These are phyloP conservation scores for Pichia manshurica DNA, from an alignment of 805 yeast species.

Conservation along the genomic window DNA sequence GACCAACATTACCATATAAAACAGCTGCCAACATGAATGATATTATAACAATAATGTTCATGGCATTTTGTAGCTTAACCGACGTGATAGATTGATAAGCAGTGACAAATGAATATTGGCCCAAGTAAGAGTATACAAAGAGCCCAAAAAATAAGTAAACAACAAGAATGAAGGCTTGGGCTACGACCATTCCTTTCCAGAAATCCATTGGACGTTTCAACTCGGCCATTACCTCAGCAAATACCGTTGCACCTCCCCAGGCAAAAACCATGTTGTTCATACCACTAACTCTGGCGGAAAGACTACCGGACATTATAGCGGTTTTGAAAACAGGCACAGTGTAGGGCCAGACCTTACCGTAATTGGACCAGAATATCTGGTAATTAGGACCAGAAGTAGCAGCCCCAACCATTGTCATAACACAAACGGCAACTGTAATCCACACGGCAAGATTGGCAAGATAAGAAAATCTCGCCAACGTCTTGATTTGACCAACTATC, in stretches of 20 bases:
- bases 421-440: slow-evolving; percentile 39
- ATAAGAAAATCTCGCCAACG: slow-evolving; percentile 35
- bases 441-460: slow-evolving; percentile 41
- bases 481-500: slow-evolving; percentile 39
- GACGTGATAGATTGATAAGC: slow-evolving; percentile 40
- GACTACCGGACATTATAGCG: slow-evolving; percentile 17
- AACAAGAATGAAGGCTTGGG: slow-evolving; percentile 36
- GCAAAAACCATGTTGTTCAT: slow-evolving; percentile 32
- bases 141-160: slow-evolving; percentile 38
- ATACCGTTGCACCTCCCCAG: slow-evolving; percentile 46
- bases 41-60: slow-evolving; percentile 35
- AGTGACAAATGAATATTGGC: slow-evolving; percentile 38
- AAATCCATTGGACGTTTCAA: slow-evolving; percentile 42
- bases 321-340: slow-evolving; percentile 28
- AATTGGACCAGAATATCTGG: slow-evolving; percentile 21
- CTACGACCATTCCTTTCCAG: slow-evolving; percentile 41
- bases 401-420: slow-evolving; percentile 40
- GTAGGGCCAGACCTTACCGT: slow-evolving; percentile 2
- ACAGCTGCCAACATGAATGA: slow-evolving; percentile 42
- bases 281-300: slow-evolving; percentile 24
- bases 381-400: slow-evolving; percentile 33
- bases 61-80: slow-evolving; percentile 38
- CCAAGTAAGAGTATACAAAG: slow-evolving; percentile 40
- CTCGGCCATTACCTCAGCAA: slow-evolving; percentile 43
- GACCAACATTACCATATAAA: slow-evolving; percentile 42